phyloP scores from a whole-genome alignment of 1,284 basidiomycete species.

The Puccinia triticina region DNA sequence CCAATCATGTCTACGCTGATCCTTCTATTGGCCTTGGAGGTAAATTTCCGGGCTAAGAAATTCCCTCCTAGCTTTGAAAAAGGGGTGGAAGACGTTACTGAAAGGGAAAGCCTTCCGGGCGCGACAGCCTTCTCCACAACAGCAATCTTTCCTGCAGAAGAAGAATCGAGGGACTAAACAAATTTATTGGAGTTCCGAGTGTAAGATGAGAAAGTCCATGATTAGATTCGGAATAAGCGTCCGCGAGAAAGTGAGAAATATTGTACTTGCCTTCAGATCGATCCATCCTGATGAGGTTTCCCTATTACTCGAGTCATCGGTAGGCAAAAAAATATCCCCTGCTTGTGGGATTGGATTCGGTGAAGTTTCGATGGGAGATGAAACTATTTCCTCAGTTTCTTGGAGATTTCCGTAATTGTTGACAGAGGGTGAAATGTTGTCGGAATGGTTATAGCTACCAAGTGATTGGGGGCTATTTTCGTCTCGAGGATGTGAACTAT shows the following conservation, averaged over 20 bases:
- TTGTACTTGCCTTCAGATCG: background rate
- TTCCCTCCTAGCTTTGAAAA: conserved; percentile 21
- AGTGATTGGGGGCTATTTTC: background rate
- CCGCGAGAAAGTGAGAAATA: background rate
- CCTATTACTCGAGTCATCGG: background rate
- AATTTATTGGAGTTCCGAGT: background rate
- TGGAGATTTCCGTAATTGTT: background rate
- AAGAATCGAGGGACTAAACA: background rate
- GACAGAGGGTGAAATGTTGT: background rate
- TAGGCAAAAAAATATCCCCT: background rate
- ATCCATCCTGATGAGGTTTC: conserved; percentile 22
- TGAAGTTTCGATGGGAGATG: background rate
- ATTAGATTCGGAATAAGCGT: background rate
- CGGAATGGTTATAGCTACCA: background rate
- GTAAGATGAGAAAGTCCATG: background rate
- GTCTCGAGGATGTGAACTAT: background rate
- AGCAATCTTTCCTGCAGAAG: background rate
- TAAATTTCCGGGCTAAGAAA: conserved; percentile 16
- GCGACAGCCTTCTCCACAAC: background rate
- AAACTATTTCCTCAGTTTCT: background rate
- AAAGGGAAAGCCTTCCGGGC: conserved; percentile 14
- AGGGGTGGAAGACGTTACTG: conserved; percentile 2
- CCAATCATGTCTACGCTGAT: conserved; percentile 48
- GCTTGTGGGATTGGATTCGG: background rate
- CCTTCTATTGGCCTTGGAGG: conserved; percentile 6